Conservation (phyloP, 352 stramenopile genomes). For the Globisporangium sylvaticum region DNA sequence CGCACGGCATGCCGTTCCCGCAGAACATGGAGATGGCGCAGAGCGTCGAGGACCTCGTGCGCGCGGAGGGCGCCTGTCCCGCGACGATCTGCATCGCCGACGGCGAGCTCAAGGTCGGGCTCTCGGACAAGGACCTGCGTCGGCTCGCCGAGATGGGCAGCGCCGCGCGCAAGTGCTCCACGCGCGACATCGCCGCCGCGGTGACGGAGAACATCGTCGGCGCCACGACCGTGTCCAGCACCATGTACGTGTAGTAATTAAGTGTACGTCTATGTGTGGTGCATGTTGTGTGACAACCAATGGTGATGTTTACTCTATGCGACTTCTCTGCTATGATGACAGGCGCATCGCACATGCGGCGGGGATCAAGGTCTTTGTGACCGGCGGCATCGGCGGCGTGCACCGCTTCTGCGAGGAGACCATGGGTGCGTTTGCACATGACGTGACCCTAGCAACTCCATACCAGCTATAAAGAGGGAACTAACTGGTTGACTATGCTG, state of each 20-base stretch:
- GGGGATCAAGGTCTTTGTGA: constrained; percentile 97
- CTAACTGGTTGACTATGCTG: neutral
- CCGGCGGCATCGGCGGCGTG: constrained; percentile 95
- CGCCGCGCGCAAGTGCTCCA: constrained; percentile 73
- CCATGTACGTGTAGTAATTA: constrained; percentile 91
- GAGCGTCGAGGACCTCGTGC: constrained; percentile 90
- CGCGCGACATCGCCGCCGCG: constrained; percentile 76
- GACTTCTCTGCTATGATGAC: too few relatives aligned
- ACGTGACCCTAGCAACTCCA: too few relatives aligned
- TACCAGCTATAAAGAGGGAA: too few relatives aligned
- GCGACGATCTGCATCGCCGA: constrained; percentile 97
- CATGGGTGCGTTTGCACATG: constrained; percentile 89
- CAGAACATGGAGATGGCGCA: constrained; percentile 94
- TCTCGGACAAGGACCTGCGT: constrained; percentile 52
- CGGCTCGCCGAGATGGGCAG: constrained; percentile 62
- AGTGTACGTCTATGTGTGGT: too few relatives aligned
- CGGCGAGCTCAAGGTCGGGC: constrained; percentile 79
- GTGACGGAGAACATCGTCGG: constrained; percentile 76
- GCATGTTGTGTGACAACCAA: too few relatives aligned
- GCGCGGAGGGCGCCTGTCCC: constrained; percentile 79
- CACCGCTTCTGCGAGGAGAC: constrained; percentile 93
- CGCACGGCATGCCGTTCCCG: constrained; percentile 98
- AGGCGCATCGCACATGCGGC: constrained; percentile 91
- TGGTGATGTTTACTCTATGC: too few relatives aligned
- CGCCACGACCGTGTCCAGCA: constrained; percentile 96